Conservation (phyloP, 2,329 filamentous ascomycete species). For the Cryoendolithus antarcticus region DNA sequence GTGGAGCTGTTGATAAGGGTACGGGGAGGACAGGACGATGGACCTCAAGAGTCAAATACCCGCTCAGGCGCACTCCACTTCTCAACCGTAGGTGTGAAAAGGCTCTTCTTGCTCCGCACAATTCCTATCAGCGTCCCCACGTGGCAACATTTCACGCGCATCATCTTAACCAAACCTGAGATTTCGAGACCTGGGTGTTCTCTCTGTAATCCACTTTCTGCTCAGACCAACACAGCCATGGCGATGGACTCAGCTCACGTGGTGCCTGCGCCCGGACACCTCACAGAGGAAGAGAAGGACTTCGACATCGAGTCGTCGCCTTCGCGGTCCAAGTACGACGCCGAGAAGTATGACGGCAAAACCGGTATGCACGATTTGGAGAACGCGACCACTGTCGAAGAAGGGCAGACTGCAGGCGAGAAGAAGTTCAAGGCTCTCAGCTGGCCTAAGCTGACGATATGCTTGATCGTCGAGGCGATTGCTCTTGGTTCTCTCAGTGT, state of each 20-base stretch:
- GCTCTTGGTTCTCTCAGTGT: slow-evolving; percentile 47
- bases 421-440: slow-evolving; percentile 30
- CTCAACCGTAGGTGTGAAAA: no score
- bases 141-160: no score
- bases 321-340: slow-evolving; percentile 9
- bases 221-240: background rate
- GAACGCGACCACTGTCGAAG: slow-evolving; percentile 15
- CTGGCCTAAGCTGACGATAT: slow-evolving; percentile 33
- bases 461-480: slow-evolving; percentile 48
- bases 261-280: slow-evolving; percentile 4
- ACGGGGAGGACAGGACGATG: no score
- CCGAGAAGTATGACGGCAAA: slow-evolving; percentile 15
- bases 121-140: no score
- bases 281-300: slow-evolving; percentile 2
- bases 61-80: no score
- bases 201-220: no score
- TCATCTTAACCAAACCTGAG: no score
- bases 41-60: no score
- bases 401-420: slow-evolving; percentile 11
- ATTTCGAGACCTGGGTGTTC: no score
- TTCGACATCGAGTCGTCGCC: slow-evolving; percentile 3
- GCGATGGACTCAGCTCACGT: slow-evolving; percentile 4
- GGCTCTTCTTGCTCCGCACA: no score
- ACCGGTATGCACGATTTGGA: slow-evolving; percentile 1
- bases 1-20: no score